Evolutionary conservation across 192 early-diverging fungal genomes (phyloP).

Genomic region (Coemansia sp.): DNA sequence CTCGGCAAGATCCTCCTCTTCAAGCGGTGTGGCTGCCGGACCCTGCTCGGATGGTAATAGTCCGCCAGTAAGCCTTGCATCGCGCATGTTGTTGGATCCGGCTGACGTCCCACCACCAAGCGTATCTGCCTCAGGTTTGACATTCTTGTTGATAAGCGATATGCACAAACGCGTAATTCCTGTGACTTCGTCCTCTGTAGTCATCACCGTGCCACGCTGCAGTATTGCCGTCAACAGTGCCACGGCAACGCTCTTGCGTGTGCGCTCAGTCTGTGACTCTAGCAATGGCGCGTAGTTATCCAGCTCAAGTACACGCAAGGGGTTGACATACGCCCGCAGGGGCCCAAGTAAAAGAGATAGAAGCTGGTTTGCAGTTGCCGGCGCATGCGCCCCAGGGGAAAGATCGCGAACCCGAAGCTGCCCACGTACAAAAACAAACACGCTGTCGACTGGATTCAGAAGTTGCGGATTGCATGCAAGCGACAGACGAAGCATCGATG

Average conservation of each 20-base stretch:
- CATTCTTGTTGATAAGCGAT: constrained; percentile 25
- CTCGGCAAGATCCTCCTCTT: constrained; percentile 87
- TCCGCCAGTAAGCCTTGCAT: not conserved
- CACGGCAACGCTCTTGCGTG: constrained; percentile 79
- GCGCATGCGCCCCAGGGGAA: constrained; percentile 68
- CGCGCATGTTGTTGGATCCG: not conserved
- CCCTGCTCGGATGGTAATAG: constrained; percentile 6
- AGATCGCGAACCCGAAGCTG: constrained; percentile 62
- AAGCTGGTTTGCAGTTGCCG: constrained; percentile 70
- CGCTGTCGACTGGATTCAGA: constrained; percentile 84
- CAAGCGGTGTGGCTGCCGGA: constrained; percentile 46
- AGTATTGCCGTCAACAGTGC: constrained; percentile 69
- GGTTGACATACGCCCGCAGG: constrained; percentile 71
- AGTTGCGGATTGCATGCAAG: constrained; percentile 83
- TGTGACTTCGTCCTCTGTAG: constrained; percentile 37
- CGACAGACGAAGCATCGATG: constrained; percentile 85
- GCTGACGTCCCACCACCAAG: not conserved
- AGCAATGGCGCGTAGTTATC: constrained; percentile 82
- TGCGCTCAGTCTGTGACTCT: constrained; percentile 76
- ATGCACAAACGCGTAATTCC: constrained; percentile 45
- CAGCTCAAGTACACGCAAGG: constrained; percentile 67
- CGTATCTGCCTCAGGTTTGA: not conserved
- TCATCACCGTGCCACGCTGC: constrained; percentile 63
- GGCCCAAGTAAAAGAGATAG: constrained; percentile 83
- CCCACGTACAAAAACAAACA: constrained; percentile 86